A percentile compares a stretch with the other conserved stretches of the same genome.
Evolutionary conservation across 306 rosid species (phyloP).

Genomic region (Ammopiptanthus mongolicus): DNA sequence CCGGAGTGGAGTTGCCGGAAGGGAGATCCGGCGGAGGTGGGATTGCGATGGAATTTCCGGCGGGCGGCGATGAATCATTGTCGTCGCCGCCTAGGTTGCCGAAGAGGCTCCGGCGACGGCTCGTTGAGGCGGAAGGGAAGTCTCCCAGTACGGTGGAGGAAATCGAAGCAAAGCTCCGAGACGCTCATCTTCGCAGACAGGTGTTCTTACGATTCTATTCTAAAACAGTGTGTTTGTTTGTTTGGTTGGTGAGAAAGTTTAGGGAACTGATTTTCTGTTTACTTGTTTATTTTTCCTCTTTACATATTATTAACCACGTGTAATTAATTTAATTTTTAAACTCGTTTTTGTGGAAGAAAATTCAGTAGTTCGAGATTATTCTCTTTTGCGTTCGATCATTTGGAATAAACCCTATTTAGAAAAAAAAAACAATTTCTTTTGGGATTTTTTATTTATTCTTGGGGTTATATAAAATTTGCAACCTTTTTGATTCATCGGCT

Average conservation of each 20-base stretch:
- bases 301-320: slow-evolving; percentile 4
- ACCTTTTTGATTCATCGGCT: not conserved
- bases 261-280: slow-evolving; percentile 3
- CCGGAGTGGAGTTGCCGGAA: slow-evolving; percentile 48
- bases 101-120: slow-evolving; percentile 66
- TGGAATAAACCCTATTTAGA: not conserved
- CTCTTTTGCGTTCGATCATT: not conserved
- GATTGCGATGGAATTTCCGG: slow-evolving; percentile 47
- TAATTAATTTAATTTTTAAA: not conserved
- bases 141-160: slow-evolving; percentile 71
- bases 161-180: slow-evolving; percentile 81
- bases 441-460: not conserved
- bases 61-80: slow-evolving; percentile 35
- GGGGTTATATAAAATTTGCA: not conserved
- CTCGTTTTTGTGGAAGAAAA: slow-evolving; percentile 2
- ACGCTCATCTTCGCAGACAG: slow-evolving; percentile 94
- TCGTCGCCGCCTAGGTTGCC: slow-evolving; percentile 67
- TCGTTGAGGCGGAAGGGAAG: slow-evolving; percentile 55
- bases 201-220: slow-evolving; percentile 30
- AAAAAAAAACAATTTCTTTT: not conserved
- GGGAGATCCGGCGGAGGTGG: slow-evolving; percentile 25
- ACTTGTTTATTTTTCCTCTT: not conserved
- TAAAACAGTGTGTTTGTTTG: slow-evolving; percentile 1
- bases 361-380: not conserved
- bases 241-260: slow-evolving; percentile 39